Conservation (phyloP, 2,329 filamentous ascomycete genomes). For the Colletotrichum sp. region DNA sequence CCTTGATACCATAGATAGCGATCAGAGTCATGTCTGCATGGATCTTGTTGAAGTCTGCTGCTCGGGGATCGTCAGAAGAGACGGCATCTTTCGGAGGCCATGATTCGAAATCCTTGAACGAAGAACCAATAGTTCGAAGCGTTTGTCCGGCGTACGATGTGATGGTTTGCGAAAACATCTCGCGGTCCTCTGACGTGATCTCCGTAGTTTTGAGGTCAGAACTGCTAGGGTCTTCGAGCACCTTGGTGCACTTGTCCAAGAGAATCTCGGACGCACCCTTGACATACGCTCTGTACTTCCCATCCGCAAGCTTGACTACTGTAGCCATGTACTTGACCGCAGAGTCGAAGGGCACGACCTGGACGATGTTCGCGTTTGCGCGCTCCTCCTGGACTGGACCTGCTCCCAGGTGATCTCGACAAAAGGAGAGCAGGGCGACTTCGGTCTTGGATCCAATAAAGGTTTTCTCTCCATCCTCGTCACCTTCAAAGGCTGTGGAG, state of each 20-base stretch:
- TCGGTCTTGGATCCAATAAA: conserved; percentile 83
- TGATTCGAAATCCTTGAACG: conserved; percentile 56
- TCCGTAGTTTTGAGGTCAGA: not conserved
- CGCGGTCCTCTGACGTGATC: conserved; percentile 14
- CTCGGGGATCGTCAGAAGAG: conserved; percentile 58
- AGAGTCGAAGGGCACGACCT: conserved; percentile 43
- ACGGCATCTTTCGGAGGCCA: conserved; percentile 59
- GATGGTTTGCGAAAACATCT: conserved; percentile 34
- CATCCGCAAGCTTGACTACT: conserved; percentile 60
- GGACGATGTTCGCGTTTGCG: conserved; percentile 57
- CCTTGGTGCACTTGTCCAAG: conserved; percentile 44
- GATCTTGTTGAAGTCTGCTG: conserved; percentile 57
- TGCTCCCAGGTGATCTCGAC: conserved; percentile 69
- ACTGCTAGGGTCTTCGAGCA: conserved; percentile 23
- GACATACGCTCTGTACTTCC: conserved; percentile 61
- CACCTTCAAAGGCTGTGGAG: conserved; percentile 72
- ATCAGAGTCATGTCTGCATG: conserved; percentile 41
- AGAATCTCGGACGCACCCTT: conserved; percentile 59
- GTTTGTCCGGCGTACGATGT: conserved; percentile 41
- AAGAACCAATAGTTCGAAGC: conserved; percentile 44
- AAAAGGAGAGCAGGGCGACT: conserved; percentile 75
- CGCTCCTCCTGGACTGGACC: conserved; percentile 65
- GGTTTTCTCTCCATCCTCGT: conserved; percentile 59
- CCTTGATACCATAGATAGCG: conserved; percentile 67
- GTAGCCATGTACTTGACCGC: conserved; percentile 72